phyloP scores from a whole-genome alignment of 495 filamentous ascomycete genomes.

The Penicillium paxilli region DNA sequence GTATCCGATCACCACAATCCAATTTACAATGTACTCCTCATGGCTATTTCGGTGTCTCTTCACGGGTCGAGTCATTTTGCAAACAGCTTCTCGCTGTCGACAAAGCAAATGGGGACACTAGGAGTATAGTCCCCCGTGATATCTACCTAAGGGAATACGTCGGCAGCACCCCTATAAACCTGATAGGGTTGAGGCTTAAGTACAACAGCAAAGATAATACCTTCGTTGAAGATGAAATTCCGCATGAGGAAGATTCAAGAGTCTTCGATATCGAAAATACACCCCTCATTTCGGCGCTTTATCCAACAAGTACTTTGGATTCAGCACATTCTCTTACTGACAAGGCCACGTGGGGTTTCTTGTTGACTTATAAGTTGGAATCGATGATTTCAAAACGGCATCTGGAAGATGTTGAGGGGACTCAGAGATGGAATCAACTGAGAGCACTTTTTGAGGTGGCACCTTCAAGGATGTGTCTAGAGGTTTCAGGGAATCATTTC shows the following conservation, averaged over 20 bases:
- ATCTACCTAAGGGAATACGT: conserved; percentile 23
- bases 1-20: conserved; percentile 4
- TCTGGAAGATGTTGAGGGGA: conserved; percentile 7
- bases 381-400: conserved; percentile 7
- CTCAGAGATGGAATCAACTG: conserved; percentile 14
- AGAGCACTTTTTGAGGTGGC: conserved; percentile 17
- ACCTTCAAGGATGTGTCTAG: conserved; percentile 12
- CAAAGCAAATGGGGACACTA: conserved; percentile 3
- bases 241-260: conserved; percentile 19
- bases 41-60: conserved; percentile 10
- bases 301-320: conserved; percentile 10
- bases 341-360: conserved; percentile 16
- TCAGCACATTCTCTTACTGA: conserved; percentile 19
- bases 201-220: conserved; percentile 7
- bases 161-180: conserved; percentile 21
- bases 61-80: conserved; percentile 10
- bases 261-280: conserved; percentile 17
- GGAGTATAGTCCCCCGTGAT: conserved; percentile 12
- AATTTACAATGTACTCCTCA: not conserved
- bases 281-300: conserved; percentile 17
- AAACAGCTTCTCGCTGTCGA: conserved; percentile 10
- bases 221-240: conserved; percentile 11
- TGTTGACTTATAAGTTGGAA: conserved; percentile 19
- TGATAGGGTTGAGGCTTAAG: conserved; percentile 15
- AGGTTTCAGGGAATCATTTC: conserved; percentile 24